These are phyloP conservation scores for Hymenoscyphus scutula DNA, from an alignment of 2,329 filamentous ascomycete species.

Conservation along the genomic window DNA sequence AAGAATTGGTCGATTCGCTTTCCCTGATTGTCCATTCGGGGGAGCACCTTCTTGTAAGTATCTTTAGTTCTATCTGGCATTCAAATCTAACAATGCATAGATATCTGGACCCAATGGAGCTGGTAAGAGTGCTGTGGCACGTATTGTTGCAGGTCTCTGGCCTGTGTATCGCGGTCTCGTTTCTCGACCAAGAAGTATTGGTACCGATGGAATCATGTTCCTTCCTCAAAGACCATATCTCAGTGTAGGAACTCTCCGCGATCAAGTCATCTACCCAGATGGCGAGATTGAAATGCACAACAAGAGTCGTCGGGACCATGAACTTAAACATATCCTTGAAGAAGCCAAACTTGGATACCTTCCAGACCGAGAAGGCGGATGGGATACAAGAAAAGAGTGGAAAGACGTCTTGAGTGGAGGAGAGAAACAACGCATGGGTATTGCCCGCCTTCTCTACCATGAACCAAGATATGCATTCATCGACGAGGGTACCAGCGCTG, in stretches of 20 bases:
- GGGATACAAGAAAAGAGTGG: constrained; percentile 97
- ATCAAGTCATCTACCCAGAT: constrained; percentile 97
- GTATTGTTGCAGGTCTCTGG: constrained; percentile 90
- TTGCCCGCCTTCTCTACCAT: constrained; percentile 88
- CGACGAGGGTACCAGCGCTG: constrained; percentile 92
- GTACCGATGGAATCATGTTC: constrained; percentile 96
- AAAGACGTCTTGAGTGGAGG: constrained; percentile 96
- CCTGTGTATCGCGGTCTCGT: constrained; percentile 92
- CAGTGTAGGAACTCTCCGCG: constrained; percentile 85
- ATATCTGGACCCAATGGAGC: constrained; percentile 95
- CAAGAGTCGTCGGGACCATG: constrained; percentile 71
- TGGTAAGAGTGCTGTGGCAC: constrained; percentile 84
- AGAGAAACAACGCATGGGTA: constrained; percentile 93
- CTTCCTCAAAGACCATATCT: constrained; percentile 91
- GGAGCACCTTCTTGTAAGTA: constrained; percentile 74
- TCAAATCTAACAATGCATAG: constrained; percentile 34
- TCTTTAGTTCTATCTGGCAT: background rate
- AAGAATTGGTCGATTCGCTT: constrained; percentile 84
- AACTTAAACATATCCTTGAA: constrained; percentile 76
- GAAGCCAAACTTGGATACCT: constrained; percentile 86
- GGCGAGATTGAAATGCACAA: constrained; percentile 91
- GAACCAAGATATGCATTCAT: constrained; percentile 93
- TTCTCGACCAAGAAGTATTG: constrained; percentile 75
- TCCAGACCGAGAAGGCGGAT: constrained; percentile 87
- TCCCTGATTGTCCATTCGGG: constrained; percentile 87